A percentile compares a stretch with the other conserved stretches of the same genome.
Evolutionary conservation across 257 asterid genomes (phyloP).

Genomic region (Solanum paucissectum): DNA sequence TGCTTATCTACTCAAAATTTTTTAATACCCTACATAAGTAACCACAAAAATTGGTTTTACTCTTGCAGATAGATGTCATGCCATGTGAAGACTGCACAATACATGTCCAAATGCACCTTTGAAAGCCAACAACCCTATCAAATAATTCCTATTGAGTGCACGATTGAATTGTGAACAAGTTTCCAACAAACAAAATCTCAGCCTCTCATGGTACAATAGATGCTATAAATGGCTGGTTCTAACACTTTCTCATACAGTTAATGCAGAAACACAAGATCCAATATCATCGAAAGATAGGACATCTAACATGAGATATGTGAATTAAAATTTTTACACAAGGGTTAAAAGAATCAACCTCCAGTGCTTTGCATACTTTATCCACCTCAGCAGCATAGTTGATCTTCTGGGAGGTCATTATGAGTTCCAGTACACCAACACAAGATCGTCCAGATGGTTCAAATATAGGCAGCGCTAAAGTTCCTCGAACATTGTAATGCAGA

Average conservation of each 20-base stretch:
- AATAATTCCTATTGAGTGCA: neutral
- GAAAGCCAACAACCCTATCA: neutral
- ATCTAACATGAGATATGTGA: neutral
- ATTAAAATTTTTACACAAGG: neutral
- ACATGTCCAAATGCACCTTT: neutral
- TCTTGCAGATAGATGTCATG: neutral
- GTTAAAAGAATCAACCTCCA: conserved; percentile 6
- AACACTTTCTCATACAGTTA: neutral
- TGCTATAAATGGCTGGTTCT: neutral
- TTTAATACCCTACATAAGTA: neutral
- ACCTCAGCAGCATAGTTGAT: conserved; percentile 15
- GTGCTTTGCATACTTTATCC: conserved; percentile 13
- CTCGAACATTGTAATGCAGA: neutral
- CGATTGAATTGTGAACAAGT: neutral
- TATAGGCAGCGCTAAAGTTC: conserved; percentile 13
- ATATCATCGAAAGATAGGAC: neutral
- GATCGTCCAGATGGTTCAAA: conserved; percentile 8
- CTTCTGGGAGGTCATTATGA: conserved; percentile 8
- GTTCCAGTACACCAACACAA: conserved; percentile 19
- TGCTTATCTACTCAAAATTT: neutral
- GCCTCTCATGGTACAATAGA: neutral
- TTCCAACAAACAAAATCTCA: neutral
- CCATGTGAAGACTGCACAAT: neutral
- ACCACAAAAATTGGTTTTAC: neutral
- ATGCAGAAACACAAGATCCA: neutral